A percentile compares a stretch with the other conserved stretches of the same genome.
Conservation (phyloP, 2,329 filamentous ascomycete genomes). For the Alternaria hordeiaustralica region DNA sequence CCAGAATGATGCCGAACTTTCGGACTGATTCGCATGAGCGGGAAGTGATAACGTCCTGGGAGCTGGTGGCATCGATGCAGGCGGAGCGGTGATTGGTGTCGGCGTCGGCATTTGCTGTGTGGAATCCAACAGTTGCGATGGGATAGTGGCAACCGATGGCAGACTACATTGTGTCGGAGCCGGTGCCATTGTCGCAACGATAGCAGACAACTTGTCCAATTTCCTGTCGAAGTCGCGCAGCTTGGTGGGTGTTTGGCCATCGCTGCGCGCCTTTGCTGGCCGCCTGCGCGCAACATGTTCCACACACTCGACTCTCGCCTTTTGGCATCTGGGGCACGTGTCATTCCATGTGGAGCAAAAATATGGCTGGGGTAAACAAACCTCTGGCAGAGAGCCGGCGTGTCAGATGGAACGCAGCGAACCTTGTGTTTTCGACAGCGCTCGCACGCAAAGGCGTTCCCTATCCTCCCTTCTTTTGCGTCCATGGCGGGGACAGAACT, state of each 20-base stretch:
- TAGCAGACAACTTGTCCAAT: conserved; percentile 43
- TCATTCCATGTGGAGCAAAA: conserved; percentile 30
- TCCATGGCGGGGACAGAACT: conserved; percentile 42
- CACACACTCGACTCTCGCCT: conserved; percentile 45
- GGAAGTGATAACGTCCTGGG: conserved; percentile 29
- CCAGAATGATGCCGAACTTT: conserved; percentile 41
- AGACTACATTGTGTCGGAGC: conserved; percentile 30
- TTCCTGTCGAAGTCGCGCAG: conserved; percentile 45
- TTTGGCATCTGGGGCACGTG: conserved; percentile 46
- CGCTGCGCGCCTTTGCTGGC: conserved; percentile 41
- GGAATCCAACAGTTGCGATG: conserved; percentile 33
- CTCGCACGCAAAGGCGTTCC: conserved; percentile 48
- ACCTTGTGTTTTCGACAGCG: conserved; percentile 48
- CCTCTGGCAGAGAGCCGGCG: conserved; percentile 42
- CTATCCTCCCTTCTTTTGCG: conserved; percentile 44
- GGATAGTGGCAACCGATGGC: conserved; percentile 30
- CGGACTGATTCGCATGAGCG: conserved; percentile 31
- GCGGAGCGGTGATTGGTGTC: conserved; percentile 16
- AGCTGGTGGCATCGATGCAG: conserved; percentile 21
- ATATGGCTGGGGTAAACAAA: conserved; percentile 23
- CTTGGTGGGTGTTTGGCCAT: conserved; percentile 35
- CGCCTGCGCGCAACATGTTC: conserved; percentile 47
- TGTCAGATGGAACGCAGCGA: conserved; percentile 44
- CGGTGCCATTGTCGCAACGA: conserved; percentile 37
- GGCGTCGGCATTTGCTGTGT: conserved; percentile 23